Percentiles rank a stretch among this genome's conserved stretches.
phyloP scores from a whole-genome alignment of 768 basidiomycete species.

The Boletus reticuloceps region DNA sequence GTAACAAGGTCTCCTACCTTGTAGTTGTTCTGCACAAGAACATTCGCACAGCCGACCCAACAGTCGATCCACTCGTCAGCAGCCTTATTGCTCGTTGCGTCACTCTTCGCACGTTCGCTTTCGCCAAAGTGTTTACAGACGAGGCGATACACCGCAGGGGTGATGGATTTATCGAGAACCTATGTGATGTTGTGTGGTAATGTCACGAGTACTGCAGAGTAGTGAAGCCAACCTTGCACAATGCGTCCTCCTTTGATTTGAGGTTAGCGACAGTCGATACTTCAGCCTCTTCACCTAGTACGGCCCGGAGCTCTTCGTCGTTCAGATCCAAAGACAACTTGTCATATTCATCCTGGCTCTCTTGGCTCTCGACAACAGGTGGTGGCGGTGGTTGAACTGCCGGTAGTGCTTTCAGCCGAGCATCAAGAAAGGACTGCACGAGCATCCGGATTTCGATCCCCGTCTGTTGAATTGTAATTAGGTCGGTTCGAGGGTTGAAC shows the following conservation, averaged over 20 bases:
- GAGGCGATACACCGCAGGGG: constrained; percentile 53
- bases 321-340: constrained; percentile 55
- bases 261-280: constrained; percentile 25
- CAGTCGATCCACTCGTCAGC: constrained; percentile 63
- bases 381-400: constrained; percentile 34
- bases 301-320: constrained; percentile 57
- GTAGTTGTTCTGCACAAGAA: constrained; percentile 52
- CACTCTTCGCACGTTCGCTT: constrained; percentile 16
- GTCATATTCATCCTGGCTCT: constrained; percentile 79
- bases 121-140: constrained; percentile 48
- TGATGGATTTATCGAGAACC: constrained; percentile 50
- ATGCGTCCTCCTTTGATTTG: constrained; percentile 43
- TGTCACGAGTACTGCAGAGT: not conserved
- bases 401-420: constrained; percentile 49
- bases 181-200: constrained; percentile 18
- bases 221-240: constrained; percentile 45
- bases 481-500: constrained; percentile 44
- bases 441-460: constrained; percentile 56
- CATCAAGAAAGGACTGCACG: constrained; percentile 60
- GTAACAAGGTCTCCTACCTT: constrained; percentile 32
- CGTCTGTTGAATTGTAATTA: constrained; percentile 39
- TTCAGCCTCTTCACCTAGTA: constrained; percentile 42
- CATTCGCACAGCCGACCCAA: constrained; percentile 69
- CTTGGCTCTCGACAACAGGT: constrained; percentile 45
- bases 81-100: constrained; percentile 29